Conservation (phyloP, 352 stramenopile species). For the Pythium pyrilobum region DNA sequence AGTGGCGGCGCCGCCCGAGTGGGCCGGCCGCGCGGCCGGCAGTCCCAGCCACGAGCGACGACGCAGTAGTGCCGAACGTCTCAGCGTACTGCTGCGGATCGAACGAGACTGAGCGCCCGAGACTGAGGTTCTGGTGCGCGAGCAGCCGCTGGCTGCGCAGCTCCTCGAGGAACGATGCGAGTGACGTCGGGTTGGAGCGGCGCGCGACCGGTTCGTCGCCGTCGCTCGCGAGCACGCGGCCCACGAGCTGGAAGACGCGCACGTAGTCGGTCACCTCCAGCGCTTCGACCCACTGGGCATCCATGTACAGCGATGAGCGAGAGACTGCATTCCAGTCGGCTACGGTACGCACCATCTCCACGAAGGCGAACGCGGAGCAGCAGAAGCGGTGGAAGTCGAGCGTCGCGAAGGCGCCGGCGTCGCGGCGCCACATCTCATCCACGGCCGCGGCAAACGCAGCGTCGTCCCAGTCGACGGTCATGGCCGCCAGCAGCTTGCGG, state of each 20-base stretch:
- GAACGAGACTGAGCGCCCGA: conserved; percentile 32
- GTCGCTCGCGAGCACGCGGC: conserved; percentile 8
- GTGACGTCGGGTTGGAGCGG: conserved; percentile 19
- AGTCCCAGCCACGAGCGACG: too few species aligned
- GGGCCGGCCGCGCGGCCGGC: too few species aligned
- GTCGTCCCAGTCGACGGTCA: conserved; percentile 50
- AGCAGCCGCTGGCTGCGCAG: conserved; percentile 15
- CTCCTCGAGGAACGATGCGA: conserved; percentile 19
- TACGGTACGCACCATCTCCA: conserved; percentile 35
- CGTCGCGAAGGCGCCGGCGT: conserved; percentile 22
- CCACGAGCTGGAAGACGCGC: conserved; percentile 24
- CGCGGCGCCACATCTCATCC: conserved; percentile 35
- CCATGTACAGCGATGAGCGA: background rate
- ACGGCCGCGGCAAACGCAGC: conserved; percentile 23
- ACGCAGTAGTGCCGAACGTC: conserved; percentile 15
- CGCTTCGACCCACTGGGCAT: conserved; percentile 28
- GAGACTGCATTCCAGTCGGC: background rate
- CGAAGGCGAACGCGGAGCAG: conserved; percentile 51
- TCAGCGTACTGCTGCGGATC: conserved; percentile 20
- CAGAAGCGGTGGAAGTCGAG: conserved; percentile 51
- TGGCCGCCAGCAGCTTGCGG: conserved; percentile 31
- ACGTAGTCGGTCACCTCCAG: conserved; percentile 25
- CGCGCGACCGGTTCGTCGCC: conserved; percentile 1
- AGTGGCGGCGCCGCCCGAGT: too few species aligned
- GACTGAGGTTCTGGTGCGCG: conserved; percentile 15